Percentiles rank a stretch among this genome's conserved stretches.
These are phyloP conservation scores for Neoboletus magnificus DNA, from an alignment of 768 basidiomycete genomes.

Conservation along the genomic window DNA sequence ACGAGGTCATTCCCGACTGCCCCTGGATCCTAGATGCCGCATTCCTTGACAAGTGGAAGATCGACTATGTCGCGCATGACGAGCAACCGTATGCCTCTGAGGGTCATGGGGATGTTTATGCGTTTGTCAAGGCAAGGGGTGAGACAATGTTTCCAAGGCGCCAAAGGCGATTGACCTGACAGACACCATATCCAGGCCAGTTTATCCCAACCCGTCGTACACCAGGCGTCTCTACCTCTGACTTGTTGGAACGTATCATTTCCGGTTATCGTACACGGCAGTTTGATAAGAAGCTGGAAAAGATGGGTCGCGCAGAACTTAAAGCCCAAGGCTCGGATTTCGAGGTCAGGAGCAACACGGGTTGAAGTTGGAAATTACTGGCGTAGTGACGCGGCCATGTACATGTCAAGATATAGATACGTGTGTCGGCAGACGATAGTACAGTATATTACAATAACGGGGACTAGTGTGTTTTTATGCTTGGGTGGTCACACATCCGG, in stretches of 20 bases:
- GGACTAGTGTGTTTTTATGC: neutral
- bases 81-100: slow-evolving; percentile 80
- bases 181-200: slow-evolving; percentile 53
- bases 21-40: slow-evolving; percentile 87
- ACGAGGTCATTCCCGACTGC: slow-evolving; percentile 85
- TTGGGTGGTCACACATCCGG: neutral
- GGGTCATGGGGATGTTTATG: slow-evolving; percentile 86
- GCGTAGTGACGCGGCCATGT: neutral
- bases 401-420: neutral
- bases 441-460: slow-evolving; percentile 10
- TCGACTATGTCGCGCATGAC: slow-evolving; percentile 98
- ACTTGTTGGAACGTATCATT: slow-evolving; percentile 89
- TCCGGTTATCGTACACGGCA: slow-evolving; percentile 77
- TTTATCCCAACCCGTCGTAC: slow-evolving; percentile 96
- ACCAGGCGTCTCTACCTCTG: slow-evolving; percentile 91
- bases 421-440: neutral
- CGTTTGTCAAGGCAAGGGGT: slow-evolving; percentile 78
- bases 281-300: slow-evolving; percentile 86
- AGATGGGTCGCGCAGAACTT: slow-evolving; percentile 78
- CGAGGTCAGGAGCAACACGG: slow-evolving; percentile 11
- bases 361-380: neutral
- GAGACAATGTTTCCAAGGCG: slow-evolving; percentile 15
- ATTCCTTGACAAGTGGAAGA: slow-evolving; percentile 80
- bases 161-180: neutral
- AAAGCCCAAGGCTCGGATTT: slow-evolving; percentile 49